Percentiles rank a stretch among this genome's conserved stretches.
Evolutionary conservation across 2,329 filamentous ascomycete genomes (phyloP).

Genomic region (Ophiostoma perfectum): DNA sequence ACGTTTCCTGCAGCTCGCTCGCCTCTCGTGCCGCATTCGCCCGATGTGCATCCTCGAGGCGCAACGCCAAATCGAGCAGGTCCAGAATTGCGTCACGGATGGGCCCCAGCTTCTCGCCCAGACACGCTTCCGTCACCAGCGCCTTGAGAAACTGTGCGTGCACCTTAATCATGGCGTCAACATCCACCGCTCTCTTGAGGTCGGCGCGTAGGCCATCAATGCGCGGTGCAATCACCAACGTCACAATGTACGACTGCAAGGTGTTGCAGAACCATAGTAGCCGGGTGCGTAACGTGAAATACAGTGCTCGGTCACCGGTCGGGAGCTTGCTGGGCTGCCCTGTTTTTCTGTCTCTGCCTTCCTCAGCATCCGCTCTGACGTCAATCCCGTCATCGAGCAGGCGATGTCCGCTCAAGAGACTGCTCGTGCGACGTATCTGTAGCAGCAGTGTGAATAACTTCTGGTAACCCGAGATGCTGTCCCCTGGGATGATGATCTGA

Average conservation of each 20-base stretch:
- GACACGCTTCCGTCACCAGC: constrained; percentile 62
- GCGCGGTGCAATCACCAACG: constrained; percentile 62
- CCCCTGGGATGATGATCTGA: constrained; percentile 65
- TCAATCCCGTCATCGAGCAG: constrained; percentile 36
- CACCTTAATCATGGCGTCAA: constrained; percentile 72
- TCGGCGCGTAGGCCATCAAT: constrained; percentile 50
- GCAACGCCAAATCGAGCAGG: constrained; percentile 68
- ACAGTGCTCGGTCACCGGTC: constrained; percentile 41
- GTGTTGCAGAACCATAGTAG: constrained; percentile 74
- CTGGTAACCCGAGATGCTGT: constrained; percentile 62
- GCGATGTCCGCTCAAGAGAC: constrained; percentile 56
- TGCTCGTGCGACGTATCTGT: constrained; percentile 67
- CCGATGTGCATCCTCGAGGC: constrained; percentile 57
- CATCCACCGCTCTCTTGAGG: constrained; percentile 59
- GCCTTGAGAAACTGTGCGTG: constrained; percentile 60
- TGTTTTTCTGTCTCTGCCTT: not conserved
- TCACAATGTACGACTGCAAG: constrained; percentile 69
- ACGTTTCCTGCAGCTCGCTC: constrained; percentile 38
- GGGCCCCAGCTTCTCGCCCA: constrained; percentile 61
- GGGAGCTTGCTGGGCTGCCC: not conserved
- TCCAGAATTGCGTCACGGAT: constrained; percentile 70
- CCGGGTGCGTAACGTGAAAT: constrained; percentile 59
- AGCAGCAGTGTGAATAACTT: constrained; percentile 68
- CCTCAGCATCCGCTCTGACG: constrained; percentile 29
- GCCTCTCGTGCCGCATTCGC: constrained; percentile 36